phyloP scores from a whole-genome alignment of 441 rosid genomes.

The Arabidopsis hybrid region DNA sequence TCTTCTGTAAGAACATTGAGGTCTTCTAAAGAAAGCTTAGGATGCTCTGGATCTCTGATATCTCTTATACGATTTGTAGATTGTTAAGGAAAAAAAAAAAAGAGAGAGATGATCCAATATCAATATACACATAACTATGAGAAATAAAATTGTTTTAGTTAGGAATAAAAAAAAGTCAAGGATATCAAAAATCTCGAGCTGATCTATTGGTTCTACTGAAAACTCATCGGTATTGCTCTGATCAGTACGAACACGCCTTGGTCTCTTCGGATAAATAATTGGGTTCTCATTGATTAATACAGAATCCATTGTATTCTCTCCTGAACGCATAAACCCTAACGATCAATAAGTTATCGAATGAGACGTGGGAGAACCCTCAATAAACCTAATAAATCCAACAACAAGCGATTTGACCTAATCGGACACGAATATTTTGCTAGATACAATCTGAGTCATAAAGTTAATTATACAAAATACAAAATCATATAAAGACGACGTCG shows the following conservation, averaged over 20 bases:
- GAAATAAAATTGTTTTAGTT: neutral
- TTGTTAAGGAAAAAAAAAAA: constrained; percentile 47
- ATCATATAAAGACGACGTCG: too few relatives aligned
- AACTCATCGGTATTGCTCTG: constrained; percentile 54
- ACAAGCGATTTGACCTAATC: too few relatives aligned
- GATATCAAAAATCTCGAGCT: constrained; percentile 80
- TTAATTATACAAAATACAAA: too few relatives aligned
- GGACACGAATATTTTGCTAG: too few relatives aligned
- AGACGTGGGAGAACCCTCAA: neutral
- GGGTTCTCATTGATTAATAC: constrained; percentile 74
- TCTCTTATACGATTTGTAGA: constrained; percentile 78
- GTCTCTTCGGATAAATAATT: constrained; percentile 64
- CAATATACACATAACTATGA: neutral
- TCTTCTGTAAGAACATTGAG: constrained; percentile 78
- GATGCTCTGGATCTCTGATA: constrained; percentile 91
- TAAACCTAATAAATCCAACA: neutral
- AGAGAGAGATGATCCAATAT: neutral
- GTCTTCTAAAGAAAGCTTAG: constrained; percentile 66
- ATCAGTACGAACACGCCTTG: constrained; percentile 52
- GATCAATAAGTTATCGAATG: neutral
- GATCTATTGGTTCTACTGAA: constrained; percentile 70
- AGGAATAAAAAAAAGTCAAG: constrained; percentile 34
- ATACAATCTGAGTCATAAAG: too few relatives aligned
- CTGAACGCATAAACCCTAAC: neutral
- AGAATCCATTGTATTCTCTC: constrained; percentile 51